These are phyloP conservation scores for Gynostemma pentaphyllum DNA, from an alignment of 306 rosid genomes.

Conservation along the genomic window DNA sequence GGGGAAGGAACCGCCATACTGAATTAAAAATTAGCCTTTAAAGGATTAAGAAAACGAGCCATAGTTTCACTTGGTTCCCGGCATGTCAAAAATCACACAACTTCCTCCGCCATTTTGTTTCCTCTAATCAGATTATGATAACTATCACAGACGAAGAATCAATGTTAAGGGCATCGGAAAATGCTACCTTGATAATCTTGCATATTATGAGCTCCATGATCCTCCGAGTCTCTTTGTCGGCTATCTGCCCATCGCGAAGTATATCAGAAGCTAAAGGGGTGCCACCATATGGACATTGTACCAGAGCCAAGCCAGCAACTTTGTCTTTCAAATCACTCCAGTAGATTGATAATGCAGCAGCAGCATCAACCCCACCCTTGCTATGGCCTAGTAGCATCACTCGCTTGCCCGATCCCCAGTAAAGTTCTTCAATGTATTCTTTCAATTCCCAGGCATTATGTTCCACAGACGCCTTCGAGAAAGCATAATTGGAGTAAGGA, in stretches of 20 bases:
- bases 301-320: slow-evolving; percentile 78
- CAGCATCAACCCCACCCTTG: slow-evolving; percentile 87
- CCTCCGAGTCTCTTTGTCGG: slow-evolving; percentile 58
- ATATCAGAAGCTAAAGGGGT: slow-evolving; percentile 73
- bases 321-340: slow-evolving; percentile 61
- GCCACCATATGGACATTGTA: slow-evolving; percentile 82
- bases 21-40: no score
- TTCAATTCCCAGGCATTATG: slow-evolving; percentile 76
- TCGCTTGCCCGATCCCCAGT: slow-evolving; percentile 73
- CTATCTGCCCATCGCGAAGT: slow-evolving; percentile 74
- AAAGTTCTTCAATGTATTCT: slow-evolving; percentile 69
- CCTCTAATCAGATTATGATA: background rate
- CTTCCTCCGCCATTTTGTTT: background rate
- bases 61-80: no score
- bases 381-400: slow-evolving; percentile 82
- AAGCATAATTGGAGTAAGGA: background rate
- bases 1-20: no score
- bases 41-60: no score
- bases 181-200: slow-evolving; percentile 63
- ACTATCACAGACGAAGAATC: background rate
- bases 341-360: slow-evolving; percentile 54
- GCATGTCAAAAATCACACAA: background rate
- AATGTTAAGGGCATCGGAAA: background rate
- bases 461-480: slow-evolving; percentile 54
- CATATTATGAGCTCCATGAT: slow-evolving; percentile 74